Percentiles rank a stretch among this genome's conserved stretches.
Evolutionary conservation across 2,329 filamentous ascomycete species (phyloP).

Genomic region (Arthrocladium fulminans): DNA sequence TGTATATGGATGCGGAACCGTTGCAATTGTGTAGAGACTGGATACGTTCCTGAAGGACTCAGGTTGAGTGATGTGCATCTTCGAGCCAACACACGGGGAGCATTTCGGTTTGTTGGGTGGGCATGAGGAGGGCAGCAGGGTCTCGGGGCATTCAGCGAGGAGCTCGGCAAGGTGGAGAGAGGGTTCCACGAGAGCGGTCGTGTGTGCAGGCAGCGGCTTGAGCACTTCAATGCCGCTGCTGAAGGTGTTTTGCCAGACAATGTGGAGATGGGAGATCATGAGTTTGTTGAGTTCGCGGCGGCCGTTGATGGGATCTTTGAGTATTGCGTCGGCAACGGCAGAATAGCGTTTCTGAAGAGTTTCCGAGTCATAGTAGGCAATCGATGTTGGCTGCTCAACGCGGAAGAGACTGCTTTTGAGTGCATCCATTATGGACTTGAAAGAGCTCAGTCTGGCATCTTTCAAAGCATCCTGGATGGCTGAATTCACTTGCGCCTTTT

Average conservation of each 20-base stretch:
- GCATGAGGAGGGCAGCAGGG: conserved; percentile 66
- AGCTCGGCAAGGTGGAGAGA: conserved; percentile 64
- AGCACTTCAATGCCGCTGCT: conserved; percentile 68
- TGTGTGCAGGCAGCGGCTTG: conserved; percentile 68
- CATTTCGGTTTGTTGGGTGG: conserved; percentile 73
- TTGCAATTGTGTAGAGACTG: conserved; percentile 69
- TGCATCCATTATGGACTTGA: conserved; percentile 56
- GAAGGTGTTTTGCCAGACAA: conserved; percentile 74
- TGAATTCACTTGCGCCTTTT: conserved; percentile 53
- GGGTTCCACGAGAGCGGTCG: conserved; percentile 60
- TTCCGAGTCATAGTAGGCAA: conserved; percentile 68
- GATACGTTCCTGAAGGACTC: conserved; percentile 62
- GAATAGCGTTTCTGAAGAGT: conserved; percentile 58
- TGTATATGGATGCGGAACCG: conserved; percentile 87
- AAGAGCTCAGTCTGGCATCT: conserved; percentile 46
- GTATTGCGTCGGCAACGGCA: conserved; percentile 55
- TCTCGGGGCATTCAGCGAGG: conserved; percentile 64
- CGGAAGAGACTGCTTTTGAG: conserved; percentile 53
- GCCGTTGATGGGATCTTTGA: conserved; percentile 49
- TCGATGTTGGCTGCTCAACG: conserved; percentile 56
- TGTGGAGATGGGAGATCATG: conserved; percentile 77
- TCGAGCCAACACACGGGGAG: conserved; percentile 59
- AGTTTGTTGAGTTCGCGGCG: conserved; percentile 60
- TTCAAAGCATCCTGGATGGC: conserved; percentile 54
- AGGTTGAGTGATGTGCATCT: conserved; percentile 59